These are phyloP conservation scores for Pythium brachiatum DNA, from an alignment of 352 stramenopile species.

Conservation along the genomic window DNA sequence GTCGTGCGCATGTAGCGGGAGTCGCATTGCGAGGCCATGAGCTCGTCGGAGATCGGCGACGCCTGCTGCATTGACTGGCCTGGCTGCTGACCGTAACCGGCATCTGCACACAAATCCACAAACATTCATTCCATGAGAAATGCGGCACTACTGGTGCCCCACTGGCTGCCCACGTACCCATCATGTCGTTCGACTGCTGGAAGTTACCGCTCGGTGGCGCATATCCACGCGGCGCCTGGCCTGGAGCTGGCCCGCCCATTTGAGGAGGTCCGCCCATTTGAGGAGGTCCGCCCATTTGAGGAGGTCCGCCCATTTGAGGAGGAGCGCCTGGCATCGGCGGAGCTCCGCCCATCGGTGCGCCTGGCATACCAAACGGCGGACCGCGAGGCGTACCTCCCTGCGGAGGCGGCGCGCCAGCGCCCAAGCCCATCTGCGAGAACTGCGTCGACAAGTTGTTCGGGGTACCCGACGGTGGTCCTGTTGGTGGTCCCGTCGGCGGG, in stretches of 20 bases:
- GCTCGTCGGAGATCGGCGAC: conserved; percentile 57
- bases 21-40: conserved; percentile 73
- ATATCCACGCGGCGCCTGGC: conserved; percentile 23
- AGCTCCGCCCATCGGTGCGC: conserved; percentile 19
- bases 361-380: conserved; percentile 24
- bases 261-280: conserved; percentile 22
- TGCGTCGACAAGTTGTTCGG: conserved; percentile 43
- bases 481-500: conserved; percentile 25
- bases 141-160: background rate
- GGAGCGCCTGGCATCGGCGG: conserved; percentile 18
- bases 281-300: conserved; percentile 33
- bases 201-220: conserved; percentile 72
- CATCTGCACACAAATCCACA: conserved; percentile 31
- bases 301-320: conserved; percentile 16
- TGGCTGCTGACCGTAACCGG: conserved; percentile 42
- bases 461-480: conserved; percentile 22
- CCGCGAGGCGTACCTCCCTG: conserved; percentile 18
- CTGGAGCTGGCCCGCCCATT: conserved; percentile 24
- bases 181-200: conserved; percentile 75
- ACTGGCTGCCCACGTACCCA: conserved; percentile 41
- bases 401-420: conserved; percentile 33
- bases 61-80: conserved; percentile 43
- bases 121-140: background rate
- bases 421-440: conserved; percentile 70
- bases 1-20: conserved; percentile 83